Conservation (phyloP, 2,329 filamentous ascomycete genomes). For the Dactylella cylindrospora region DNA sequence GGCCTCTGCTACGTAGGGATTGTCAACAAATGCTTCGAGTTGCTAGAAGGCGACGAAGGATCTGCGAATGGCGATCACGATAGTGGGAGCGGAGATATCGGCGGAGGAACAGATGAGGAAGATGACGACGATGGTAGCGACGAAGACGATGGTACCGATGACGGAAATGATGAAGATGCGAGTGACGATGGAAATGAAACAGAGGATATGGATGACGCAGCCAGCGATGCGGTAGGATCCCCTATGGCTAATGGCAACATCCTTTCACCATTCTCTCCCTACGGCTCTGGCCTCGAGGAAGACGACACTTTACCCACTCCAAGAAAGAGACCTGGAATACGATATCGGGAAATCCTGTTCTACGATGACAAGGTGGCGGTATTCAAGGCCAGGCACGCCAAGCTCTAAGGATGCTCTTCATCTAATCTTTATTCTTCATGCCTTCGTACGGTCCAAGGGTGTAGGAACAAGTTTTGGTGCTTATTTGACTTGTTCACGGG, state of each 20-base stretch:
- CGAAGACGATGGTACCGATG: constrained; percentile 53
- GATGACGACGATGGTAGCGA: constrained; percentile 57
- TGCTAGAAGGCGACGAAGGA: constrained; percentile 64
- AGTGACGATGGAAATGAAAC: constrained; percentile 50
- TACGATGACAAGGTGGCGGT: constrained; percentile 81
- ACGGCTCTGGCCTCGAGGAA: constrained; percentile 57
- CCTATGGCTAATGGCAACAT: constrained; percentile 36
- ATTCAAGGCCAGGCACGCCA: constrained; percentile 65
- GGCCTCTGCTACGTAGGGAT: constrained; percentile 77
- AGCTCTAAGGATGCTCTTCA: constrained; percentile 8
- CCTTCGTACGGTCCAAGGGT: too few species aligned
- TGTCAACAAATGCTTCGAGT: constrained; percentile 76
- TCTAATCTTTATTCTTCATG: neutral
- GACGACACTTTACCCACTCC: constrained; percentile 53
- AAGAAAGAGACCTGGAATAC: constrained; percentile 56
- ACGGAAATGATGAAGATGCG: constrained; percentile 49
- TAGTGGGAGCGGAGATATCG: constrained; percentile 45
- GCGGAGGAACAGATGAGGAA: constrained; percentile 55
- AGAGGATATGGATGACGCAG: constrained; percentile 50
- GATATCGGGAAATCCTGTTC: constrained; percentile 75
- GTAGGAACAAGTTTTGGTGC: too few species aligned
- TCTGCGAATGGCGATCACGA: constrained; percentile 48
- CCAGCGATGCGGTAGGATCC: constrained; percentile 16
- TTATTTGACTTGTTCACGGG: too few species aligned
- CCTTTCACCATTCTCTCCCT: constrained; percentile 55